Percentiles rank a stretch among this genome's conserved stretches.
These are phyloP conservation scores for Thuja plicata DNA, from an alignment of 83 land plant species.

Conservation along the genomic window DNA sequence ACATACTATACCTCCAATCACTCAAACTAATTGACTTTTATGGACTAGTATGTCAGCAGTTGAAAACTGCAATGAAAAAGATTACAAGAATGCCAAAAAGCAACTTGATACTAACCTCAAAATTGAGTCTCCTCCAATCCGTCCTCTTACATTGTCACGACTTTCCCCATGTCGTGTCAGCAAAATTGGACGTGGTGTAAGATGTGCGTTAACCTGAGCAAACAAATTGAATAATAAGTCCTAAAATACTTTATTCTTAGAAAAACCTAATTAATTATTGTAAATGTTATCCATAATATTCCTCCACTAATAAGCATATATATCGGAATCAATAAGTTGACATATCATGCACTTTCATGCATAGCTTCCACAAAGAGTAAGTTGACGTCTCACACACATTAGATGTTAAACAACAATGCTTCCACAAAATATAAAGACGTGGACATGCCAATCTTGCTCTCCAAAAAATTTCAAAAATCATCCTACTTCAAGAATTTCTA, in stretches of 20 bases:
- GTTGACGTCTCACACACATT: not conserved
- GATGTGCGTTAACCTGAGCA: conserved; percentile 91
- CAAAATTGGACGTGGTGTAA: conserved; percentile 94
- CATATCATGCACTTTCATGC: not conserved
- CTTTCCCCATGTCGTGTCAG: conserved; percentile 99
- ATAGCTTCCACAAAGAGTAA: not conserved
- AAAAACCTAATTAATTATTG: not conserved
- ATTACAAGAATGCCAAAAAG: not conserved
- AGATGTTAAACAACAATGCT: not conserved
- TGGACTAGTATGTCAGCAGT: not conserved
- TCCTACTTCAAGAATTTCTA: not conserved
- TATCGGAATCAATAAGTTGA: not conserved
- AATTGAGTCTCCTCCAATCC: conserved; percentile 93
- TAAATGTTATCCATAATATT: not conserved
- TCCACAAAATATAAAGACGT: not conserved
- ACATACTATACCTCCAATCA: not conserved
- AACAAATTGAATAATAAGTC: not conserved
- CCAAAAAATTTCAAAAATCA: not conserved
- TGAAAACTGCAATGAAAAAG: not conserved
- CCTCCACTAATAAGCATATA: not conserved
- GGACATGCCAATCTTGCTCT: not conserved
- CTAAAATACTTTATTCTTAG: not conserved
- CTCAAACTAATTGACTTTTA: not conserved
- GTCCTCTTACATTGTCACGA: conserved; percentile 85
- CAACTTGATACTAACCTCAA: conserved; percentile 52